Evolutionary conservation across 768 basidiomycete genomes (phyloP), one percentile per base, ranked within the genome.

Genomic region (Rhodosporidiobolus sp.): DNA sequence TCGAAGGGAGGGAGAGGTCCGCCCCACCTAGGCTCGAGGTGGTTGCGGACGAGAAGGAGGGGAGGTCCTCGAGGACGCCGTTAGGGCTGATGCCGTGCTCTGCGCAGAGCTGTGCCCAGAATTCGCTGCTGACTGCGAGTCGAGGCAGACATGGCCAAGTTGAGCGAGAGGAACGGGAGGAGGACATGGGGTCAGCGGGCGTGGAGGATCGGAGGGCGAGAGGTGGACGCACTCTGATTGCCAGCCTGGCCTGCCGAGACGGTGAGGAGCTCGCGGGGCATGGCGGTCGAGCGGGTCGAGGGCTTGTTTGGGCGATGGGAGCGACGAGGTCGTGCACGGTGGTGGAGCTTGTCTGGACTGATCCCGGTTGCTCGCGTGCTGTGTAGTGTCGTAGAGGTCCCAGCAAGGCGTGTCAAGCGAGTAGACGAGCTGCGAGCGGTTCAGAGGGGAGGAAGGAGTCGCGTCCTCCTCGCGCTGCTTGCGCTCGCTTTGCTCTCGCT

Each of bases 51-150:
- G 67, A 72, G 46, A 67, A 72, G 19, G 65, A 60, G 11, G 94
- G 94, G 91, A 92, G 95, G 73, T 98, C 94, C 81, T 98, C 94
- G 58, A 98, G 87, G 69, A 92, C 92, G 38, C 96, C 96, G 77
- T 94, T 90, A 69, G 90, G 89, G 81, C 87, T 94, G 83, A 99
- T 98, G 26, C 96, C 96, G 81, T 99, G 96, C 82, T 99, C 96
- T 26, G 93, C 92, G 78, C 96, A 98, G 26, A 99, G 87, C 56
- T 95, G 90, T 78, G 97, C 94, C 96, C 96, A 99, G 83, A 90
- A 99, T 74, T 96, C 94, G 63, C 92, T 89, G 57, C 94, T 92
- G 89, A 97, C 95, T 97, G 59, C 69, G 57, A 32, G 4, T 1
- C 20, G 0, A 2, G 4, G 32, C 1, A 5, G 49, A 28, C 35